Base-by-base conservation (phyloP, 106 monocot species). In the Amphibolis antarctica region DNA sequence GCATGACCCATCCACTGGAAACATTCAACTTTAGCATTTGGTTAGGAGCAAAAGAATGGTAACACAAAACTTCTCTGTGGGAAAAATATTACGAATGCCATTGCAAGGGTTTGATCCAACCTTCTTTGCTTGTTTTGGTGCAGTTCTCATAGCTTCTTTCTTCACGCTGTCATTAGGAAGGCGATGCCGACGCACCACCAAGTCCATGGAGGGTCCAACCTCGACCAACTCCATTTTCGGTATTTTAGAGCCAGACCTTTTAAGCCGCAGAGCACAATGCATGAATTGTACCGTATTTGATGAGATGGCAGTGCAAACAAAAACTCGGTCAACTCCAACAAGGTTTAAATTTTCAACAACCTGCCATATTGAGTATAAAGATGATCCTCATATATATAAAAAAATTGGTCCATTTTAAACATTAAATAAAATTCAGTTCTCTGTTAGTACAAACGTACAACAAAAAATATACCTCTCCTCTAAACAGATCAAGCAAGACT, bases 181-280 rank as follows among this genome's bases (percentile, higher is more conserved):
- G 22, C 86, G 77, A 64, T 96, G 86, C 20, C 94, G 64, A 44
- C 94, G 75, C 42, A 96, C 80, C 15, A 86, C 81, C 12, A 89
- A 75, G 36, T 96, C 94, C 86, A 96, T 89, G 10, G 94, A 96
- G n/a, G 94, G 94, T 12, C 94, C 94, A 63, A 96, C 78, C 67
- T 96, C 89, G 5, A 89, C 80, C 64, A 96, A 62, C 48, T 89
- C 94, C 66, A 96, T 84, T 71, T 86, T 75, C 50, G 94, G 94
- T 52, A 86, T 64, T 25, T 77, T 44, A 42, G 94, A 82, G 28
- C 89, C 94, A 0, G 89, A 96, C 71, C 65, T 86, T 75, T 84
- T 89, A 27, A 96, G 82, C 19, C 89, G 71, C 24, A 96, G 68
- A 44, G 84, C 89, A 72, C 89, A 96, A 57, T 86, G 94, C 42